A percentile compares a stretch with the other conserved stretches of the same genome.
phyloP scores from a whole-genome alignment of 1,284 basidiomycete genomes.

The Vanrija sp. region DNA sequence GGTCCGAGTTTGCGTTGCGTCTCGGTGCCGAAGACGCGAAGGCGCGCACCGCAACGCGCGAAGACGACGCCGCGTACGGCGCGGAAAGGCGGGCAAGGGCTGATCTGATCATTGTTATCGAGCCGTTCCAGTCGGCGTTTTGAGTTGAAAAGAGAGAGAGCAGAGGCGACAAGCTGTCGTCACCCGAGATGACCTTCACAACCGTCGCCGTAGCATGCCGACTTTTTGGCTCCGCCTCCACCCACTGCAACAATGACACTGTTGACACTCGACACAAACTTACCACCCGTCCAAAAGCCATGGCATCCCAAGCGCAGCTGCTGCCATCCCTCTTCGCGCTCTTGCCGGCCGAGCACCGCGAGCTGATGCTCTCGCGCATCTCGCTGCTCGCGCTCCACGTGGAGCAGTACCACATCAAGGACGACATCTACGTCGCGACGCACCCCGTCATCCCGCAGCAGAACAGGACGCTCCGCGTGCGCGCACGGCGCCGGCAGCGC shows the following conservation, averaged over 20 bases:
- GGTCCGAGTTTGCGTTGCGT: constrained; percentile 17
- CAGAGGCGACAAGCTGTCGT: neutral
- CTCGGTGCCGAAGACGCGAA: constrained; percentile 1
- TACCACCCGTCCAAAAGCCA: neutral
- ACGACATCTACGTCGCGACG: constrained; percentile 31
- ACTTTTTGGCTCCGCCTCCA: constrained; percentile 1
- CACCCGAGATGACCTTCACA: neutral
- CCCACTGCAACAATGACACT: neutral
- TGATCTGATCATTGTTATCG: constrained; percentile 3
- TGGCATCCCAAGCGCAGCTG: constrained; percentile 22
- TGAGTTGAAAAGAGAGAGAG: neutral
- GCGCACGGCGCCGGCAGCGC: constrained; percentile 7
- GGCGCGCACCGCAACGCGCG: neutral
- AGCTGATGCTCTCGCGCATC: constrained; percentile 27
- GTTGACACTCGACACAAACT: neutral
- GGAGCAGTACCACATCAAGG: constrained; percentile 22
- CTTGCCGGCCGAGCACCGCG: constrained; percentile 24
- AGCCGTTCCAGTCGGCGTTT: neutral
- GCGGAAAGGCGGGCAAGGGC: neutral
- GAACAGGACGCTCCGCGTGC: constrained; percentile 22
- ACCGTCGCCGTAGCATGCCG: too few relatives aligned
- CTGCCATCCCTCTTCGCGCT: constrained; percentile 37
- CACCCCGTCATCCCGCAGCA: constrained; percentile 33
- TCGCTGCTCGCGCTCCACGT: constrained; percentile 32
- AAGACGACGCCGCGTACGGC: constrained; percentile 1